Evolutionary conservation across 1,139 yeast species (phyloP).

Genomic region (Yamadazyma songkhlaensis): DNA sequence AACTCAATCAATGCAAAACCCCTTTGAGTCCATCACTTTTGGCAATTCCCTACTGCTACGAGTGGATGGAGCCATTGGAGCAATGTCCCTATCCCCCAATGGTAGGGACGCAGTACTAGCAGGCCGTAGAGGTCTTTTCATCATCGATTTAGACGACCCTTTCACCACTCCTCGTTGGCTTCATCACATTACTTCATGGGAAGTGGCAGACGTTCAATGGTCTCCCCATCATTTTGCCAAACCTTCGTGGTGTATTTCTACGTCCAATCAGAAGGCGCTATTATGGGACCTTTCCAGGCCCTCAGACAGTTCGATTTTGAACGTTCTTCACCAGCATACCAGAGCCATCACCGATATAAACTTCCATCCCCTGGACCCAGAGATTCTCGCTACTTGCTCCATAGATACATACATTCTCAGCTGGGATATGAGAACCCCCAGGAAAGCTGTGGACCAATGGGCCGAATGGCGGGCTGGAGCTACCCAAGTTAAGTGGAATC

Average conservation of each 20-base stretch:
- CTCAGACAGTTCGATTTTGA: slow-evolving; percentile 75
- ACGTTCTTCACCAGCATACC: slow-evolving; percentile 83
- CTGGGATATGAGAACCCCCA: slow-evolving; percentile 88
- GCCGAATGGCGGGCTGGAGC: slow-evolving; percentile 97
- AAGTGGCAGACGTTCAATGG: slow-evolving; percentile 98
- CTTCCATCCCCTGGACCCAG: slow-evolving; percentile 86
- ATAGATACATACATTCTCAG: slow-evolving; percentile 83
- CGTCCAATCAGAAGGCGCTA: slow-evolving; percentile 91
- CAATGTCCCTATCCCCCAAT: slow-evolving; percentile 88
- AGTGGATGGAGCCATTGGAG: slow-evolving; percentile 91
- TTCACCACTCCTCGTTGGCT: slow-evolving; percentile 93
- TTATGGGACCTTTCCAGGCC: slow-evolving; percentile 88
- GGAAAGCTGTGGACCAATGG: slow-evolving; percentile 68
- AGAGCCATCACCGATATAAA: slow-evolving; percentile 95
- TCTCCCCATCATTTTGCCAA: slow-evolving; percentile 77
- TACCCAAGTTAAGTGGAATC: slow-evolving; percentile 93
- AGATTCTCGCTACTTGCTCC: slow-evolving; percentile 88
- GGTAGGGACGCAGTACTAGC: slow-evolving; percentile 95
- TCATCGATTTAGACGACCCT: slow-evolving; percentile 93
- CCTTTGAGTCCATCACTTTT: slow-evolving; percentile 53
- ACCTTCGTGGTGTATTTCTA: slow-evolving; percentile 89
- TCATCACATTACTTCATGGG: slow-evolving; percentile 93
- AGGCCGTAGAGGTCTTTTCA: slow-evolving; percentile 80
- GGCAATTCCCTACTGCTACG: slow-evolving; percentile 78
- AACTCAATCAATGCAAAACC: slow-evolving; percentile 15